These are phyloP conservation scores for Mycena amicta DNA, from an alignment of 768 basidiomycete genomes.

Conservation along the genomic window DNA sequence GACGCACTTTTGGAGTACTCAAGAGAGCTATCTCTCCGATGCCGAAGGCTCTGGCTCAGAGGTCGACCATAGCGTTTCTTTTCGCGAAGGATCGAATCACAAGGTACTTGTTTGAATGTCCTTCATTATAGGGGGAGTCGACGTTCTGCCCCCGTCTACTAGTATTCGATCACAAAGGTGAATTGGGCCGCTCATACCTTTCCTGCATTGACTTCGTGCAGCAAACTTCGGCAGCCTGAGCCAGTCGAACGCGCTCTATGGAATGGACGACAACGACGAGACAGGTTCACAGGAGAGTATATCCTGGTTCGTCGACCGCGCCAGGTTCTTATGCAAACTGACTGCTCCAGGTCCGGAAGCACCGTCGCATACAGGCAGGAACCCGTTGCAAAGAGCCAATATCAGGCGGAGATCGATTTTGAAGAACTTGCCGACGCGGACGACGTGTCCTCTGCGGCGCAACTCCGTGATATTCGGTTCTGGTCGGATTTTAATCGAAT, in stretches of 20 bases:
- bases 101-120: conserved; percentile 44
- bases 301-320: conserved; percentile 8
- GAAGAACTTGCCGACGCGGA: conserved; percentile 18
- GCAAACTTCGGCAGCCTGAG: conserved; percentile 69
- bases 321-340: too few relatives aligned
- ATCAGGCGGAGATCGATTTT: conserved; percentile 47
- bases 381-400: conserved; percentile 53
- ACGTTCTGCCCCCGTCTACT: conserved; percentile 65
- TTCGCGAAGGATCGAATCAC: conserved; percentile 57
- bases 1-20: conserved; percentile 83
- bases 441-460: conserved; percentile 6
- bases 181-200: conserved; percentile 20
- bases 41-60: conserved; percentile 37
- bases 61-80: conserved; percentile 61
- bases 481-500: conserved; percentile 75
- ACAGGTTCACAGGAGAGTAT: background rate
- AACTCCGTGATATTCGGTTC: conserved; percentile 45
- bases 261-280: conserved; percentile 30
- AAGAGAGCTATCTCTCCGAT: conserved; percentile 58
- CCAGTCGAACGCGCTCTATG: conserved; percentile 42
- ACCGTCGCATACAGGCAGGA: conserved; percentile 55
- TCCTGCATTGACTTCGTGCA: too few relatives aligned
- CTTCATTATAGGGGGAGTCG: conserved; percentile 43
- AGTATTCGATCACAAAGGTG: conserved; percentile 70
- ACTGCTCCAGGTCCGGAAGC: conserved; percentile 15